Percentiles rank a stretch among this genome's conserved stretches.
Evolutionary conservation across 345 rosid species (phyloP).

Genomic region (Salix exigua): DNA sequence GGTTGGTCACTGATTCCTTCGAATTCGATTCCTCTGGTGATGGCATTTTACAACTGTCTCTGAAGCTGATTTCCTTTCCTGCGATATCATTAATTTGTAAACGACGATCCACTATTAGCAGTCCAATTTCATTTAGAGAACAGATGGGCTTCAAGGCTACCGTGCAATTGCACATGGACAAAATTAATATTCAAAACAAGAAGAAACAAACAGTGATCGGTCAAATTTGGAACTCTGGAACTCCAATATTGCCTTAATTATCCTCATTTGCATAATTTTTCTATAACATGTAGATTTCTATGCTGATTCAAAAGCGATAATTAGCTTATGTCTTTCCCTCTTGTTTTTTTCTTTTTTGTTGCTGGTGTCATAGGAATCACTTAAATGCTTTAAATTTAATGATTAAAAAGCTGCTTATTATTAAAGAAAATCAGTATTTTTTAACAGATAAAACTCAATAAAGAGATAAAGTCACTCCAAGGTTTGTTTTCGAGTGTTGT

Average conservation of each 20-base stretch:
- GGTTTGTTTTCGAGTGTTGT: background rate
- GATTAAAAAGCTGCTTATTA: too few relatives aligned
- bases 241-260: background rate
- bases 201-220: background rate
- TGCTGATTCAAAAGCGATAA: too few relatives aligned
- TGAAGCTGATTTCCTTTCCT: conserved; percentile 52
- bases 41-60: conserved; percentile 31
- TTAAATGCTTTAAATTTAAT: too few relatives aligned
- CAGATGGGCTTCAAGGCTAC: background rate
- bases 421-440: too few relatives aligned
- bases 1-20: conserved; percentile 18
- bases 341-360: too few relatives aligned
- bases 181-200: background rate
- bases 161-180: background rate
- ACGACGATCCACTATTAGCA: background rate
- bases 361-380: too few relatives aligned
- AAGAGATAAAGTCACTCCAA: background rate
- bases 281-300: too few relatives aligned
- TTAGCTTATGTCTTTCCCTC: too few relatives aligned
- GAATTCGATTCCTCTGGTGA: conserved; percentile 21
- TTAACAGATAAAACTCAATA: too few relatives aligned
- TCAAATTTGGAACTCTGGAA: background rate
- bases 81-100: background rate
- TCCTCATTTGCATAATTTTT: background rate
- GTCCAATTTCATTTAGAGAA: background rate